Percentiles rank a stretch among this genome's conserved stretches.
These are phyloP conservation scores for Moesziomyces sp. DNA, from an alignment of 1,284 basidiomycete species.

Conservation along the genomic window DNA sequence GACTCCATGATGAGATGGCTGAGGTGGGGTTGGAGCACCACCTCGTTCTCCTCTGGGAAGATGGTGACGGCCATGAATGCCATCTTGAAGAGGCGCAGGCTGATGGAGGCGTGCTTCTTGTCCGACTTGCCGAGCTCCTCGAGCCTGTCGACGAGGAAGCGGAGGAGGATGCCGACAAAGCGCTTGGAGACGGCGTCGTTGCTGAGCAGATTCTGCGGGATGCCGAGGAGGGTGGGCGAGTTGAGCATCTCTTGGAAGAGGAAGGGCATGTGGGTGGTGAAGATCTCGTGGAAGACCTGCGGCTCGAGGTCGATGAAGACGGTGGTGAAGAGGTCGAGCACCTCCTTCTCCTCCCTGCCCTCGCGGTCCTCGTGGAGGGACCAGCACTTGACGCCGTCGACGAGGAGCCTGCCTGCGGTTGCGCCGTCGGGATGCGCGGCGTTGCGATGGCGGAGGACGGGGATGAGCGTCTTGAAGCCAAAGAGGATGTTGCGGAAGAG, in stretches of 20 bases:
- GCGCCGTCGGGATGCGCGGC: slow-evolving; percentile 85
- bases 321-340: slow-evolving; percentile 83
- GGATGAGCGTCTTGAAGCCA: slow-evolving; percentile 85
- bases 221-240: slow-evolving; percentile 82
- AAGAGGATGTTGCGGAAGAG: slow-evolving; percentile 90
- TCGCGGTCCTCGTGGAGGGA: slow-evolving; percentile 80
- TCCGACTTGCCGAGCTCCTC: slow-evolving; percentile 87
- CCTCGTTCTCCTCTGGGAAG: slow-evolving; percentile 84
- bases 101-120: slow-evolving; percentile 76
- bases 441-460: slow-evolving; percentile 82
- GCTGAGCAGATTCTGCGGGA: slow-evolving; percentile 86
- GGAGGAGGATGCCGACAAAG: slow-evolving; percentile 89
- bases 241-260: slow-evolving; percentile 68
- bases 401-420: slow-evolving; percentile 86
- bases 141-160: slow-evolving; percentile 83
- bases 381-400: slow-evolving; percentile 85
- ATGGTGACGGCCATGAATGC: slow-evolving; percentile 89
- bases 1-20: slow-evolving; percentile 96
- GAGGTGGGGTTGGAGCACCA: slow-evolving; percentile 89
- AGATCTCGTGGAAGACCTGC: slow-evolving; percentile 65
- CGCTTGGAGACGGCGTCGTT: slow-evolving; percentile 87
- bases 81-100: slow-evolving; percentile 94
- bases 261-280: slow-evolving; percentile 60
- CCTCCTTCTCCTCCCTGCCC: slow-evolving; percentile 83
- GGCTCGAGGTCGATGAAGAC: slow-evolving; percentile 69